Evolutionary conservation across 106 monocot species (phyloP).

Genomic region (Allium sativum): DNA sequence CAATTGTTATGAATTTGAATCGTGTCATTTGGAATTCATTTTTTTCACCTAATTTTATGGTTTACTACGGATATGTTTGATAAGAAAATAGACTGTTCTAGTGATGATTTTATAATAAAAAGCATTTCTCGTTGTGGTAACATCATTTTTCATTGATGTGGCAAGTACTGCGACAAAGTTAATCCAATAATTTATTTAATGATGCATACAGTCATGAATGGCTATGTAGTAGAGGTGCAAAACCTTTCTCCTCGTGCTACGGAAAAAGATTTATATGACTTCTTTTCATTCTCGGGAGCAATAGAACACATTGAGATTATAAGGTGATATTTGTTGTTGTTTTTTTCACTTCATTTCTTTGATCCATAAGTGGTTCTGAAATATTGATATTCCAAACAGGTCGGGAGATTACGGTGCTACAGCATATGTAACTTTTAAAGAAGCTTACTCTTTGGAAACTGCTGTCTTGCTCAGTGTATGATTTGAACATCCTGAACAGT

Average conservation of each 20-base stretch:
- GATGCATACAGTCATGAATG: neutral
- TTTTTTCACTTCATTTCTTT: neutral
- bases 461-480: conserved; percentile 76
- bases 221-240: conserved; percentile 65
- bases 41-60: too few species aligned
- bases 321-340: conserved; percentile 39
- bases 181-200: too few species aligned
- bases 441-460: conserved; percentile 58
- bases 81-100: too few species aligned
- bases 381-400: conserved; percentile 19
- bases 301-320: conserved; percentile 85
- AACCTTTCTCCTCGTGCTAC: conserved; percentile 74
- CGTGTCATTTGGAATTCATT: too few species aligned
- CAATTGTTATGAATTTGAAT: too few species aligned
- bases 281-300: conserved; percentile 90
- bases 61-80: too few species aligned
- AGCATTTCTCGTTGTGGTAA: too few species aligned
- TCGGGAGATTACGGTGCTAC: conserved; percentile 62
- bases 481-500: neutral
- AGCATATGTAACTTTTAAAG: conserved; percentile 78
- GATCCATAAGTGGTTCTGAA: neutral
- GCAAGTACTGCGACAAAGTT: too few species aligned
- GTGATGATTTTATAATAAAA: too few species aligned
- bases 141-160: too few species aligned
- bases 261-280: conserved; percentile 75